Conservation (phyloP, 129 eudicot species). For the Saussurea involucrata region DNA sequence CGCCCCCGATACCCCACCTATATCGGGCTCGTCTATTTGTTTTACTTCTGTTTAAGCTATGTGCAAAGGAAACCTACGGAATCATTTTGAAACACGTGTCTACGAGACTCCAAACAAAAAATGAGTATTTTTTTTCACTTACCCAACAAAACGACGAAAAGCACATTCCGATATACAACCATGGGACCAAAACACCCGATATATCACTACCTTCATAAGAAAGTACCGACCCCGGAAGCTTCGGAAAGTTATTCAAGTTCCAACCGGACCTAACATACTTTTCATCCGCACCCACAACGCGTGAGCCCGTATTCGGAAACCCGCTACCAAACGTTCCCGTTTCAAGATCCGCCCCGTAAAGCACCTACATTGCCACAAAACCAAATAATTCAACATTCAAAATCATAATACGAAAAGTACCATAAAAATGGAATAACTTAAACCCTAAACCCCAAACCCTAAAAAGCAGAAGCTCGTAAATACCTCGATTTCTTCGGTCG, state of each 20-base stretch:
- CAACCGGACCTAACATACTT: constrained; percentile 79
- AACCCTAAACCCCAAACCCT: background rate
- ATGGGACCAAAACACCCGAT: constrained; percentile 97
- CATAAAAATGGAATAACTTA: background rate
- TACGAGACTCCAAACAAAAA: background rate
- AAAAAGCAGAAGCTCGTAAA: background rate
- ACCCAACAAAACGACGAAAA: constrained; percentile 98
- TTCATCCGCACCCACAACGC: constrained; percentile 44
- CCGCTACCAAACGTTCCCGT: constrained; percentile 91
- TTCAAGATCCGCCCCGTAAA: constrained; percentile 97
- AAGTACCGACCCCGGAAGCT: constrained; percentile 85
- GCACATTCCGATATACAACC: constrained; percentile 98
- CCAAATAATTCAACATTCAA: background rate
- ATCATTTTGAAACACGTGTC: background rate
- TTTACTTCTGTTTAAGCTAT: too few species aligned
- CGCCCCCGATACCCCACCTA: too few species aligned
- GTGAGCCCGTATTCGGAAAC: constrained; percentile 46
- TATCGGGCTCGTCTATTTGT: too few species aligned
- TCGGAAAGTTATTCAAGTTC: constrained; percentile 97
- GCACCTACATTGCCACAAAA: constrained; percentile 48
- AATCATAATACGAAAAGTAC: background rate
- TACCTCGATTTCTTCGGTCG: constrained; percentile 98
- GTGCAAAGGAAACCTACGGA: background rate
- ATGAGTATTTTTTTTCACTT: constrained; percentile 14
- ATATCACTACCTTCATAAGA: constrained; percentile 82